These are phyloP conservation scores for Diaporthe citriasiana DNA, from an alignment of 2,329 filamentous ascomycete species.

Conservation along the genomic window DNA sequence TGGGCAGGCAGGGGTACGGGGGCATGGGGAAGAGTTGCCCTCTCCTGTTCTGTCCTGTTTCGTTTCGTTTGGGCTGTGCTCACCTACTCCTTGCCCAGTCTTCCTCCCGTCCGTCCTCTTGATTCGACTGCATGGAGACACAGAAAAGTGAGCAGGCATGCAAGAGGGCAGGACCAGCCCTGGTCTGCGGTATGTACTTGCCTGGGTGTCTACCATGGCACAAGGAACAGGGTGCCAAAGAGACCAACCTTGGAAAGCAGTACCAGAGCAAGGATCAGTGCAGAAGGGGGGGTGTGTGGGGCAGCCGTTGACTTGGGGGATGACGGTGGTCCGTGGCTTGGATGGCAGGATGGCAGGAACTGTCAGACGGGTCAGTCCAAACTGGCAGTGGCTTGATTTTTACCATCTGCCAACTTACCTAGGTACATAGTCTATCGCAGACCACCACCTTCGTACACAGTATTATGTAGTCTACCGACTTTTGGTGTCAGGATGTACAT, in stretches of 20 bases:
- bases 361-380: not conserved
- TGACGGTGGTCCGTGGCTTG: constrained; percentile 13
- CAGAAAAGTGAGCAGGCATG: not conserved
- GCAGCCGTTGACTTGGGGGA: constrained; percentile 31
- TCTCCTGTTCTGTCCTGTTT: not conserved
- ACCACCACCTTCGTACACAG: not conserved
- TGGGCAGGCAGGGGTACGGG: not conserved
- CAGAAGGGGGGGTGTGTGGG: constrained; percentile 31
- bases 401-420: not conserved
- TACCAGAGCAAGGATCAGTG: constrained; percentile 31
- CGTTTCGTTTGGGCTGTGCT: not conserved
- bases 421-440: not conserved
- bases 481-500: not conserved
- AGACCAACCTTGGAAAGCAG: constrained; percentile 25
- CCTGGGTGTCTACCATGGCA: not conserved
- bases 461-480: too few species aligned
- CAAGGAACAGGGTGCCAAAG: not conserved
- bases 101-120: not conserved
- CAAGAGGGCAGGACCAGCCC: constrained; percentile 1
- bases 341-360: constrained; percentile 12
- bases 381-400: constrained; percentile 7
- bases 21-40: not conserved
- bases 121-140: constrained; percentile 8
- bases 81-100: constrained; percentile 5
- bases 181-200: not conserved